A percentile compares a stretch with the other conserved stretches of the same genome.
These are phyloP conservation scores for Helotiales sp. DNA, from an alignment of 2,329 filamentous ascomycete species.

Conservation along the genomic window DNA sequence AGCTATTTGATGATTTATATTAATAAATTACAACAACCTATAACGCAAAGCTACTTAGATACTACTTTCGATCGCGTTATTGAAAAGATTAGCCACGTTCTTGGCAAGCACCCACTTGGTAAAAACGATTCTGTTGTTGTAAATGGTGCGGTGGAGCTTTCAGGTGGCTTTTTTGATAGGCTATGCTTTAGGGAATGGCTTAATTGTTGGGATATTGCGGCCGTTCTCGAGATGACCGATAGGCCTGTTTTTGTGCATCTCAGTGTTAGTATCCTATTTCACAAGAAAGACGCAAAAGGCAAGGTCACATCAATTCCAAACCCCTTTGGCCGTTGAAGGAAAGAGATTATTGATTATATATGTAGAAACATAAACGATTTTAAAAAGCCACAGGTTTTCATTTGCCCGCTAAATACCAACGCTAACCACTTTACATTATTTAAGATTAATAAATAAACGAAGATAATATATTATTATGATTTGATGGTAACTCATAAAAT, in stretches of 20 bases:
- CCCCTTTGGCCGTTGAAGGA: too few relatives aligned
- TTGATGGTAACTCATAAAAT: too few relatives aligned
- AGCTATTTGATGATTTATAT: conserved; percentile 17
- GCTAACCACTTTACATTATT: too few relatives aligned
- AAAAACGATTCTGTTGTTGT: too few relatives aligned
- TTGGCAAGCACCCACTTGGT: too few relatives aligned
- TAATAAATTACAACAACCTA: conserved; percentile 27
- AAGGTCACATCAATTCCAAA: conserved; percentile 24
- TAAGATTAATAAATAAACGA: too few relatives aligned
- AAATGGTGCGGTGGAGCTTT: too few relatives aligned
- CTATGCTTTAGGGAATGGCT: conserved; percentile 33
- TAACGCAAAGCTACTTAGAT: conserved; percentile 24
- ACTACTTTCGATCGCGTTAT: too few relatives aligned
- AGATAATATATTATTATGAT: too few relatives aligned
- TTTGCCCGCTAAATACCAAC: conserved; percentile 34
- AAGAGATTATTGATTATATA: conserved; percentile 28
- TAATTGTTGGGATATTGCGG: conserved; percentile 35
- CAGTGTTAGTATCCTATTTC: conserved; percentile 31
- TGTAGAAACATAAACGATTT: conserved; percentile 21
- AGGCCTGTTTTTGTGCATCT: conserved; percentile 36
- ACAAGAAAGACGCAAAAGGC: conserved; percentile 29
- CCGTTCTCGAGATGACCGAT: conserved; percentile 36
- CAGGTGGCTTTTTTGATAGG: conserved; percentile 33
- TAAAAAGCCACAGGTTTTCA: conserved; percentile 24
- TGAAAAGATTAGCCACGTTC: too few relatives aligned